Conservation (phyloP, 371 early-diverging fungal genomes). For the Rhizopus sp. region DNA sequence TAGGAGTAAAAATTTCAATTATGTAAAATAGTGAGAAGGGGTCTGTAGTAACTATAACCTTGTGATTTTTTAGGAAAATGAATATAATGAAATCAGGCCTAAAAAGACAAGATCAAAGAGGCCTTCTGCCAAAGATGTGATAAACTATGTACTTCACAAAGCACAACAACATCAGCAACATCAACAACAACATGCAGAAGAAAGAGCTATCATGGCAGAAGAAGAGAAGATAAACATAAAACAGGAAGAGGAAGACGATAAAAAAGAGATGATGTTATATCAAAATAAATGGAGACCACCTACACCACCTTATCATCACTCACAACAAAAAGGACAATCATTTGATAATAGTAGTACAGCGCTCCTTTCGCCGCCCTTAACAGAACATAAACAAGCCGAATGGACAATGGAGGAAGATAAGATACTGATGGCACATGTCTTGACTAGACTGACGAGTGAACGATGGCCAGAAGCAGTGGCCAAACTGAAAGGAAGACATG, state of each 20-base stretch:
- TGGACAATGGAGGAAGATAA: constrained; percentile 33
- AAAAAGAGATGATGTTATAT: neutral
- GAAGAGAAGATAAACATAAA: neutral
- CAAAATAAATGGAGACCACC: constrained; percentile 27
- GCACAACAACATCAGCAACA: neutral
- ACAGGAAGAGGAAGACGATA: neutral
- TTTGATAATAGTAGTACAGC: neutral
- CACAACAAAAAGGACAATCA: neutral
- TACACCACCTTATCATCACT: constrained; percentile 29
- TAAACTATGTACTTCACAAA: constrained; percentile 23
- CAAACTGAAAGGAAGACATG: constrained; percentile 25
- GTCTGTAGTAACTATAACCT: neutral
- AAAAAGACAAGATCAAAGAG: constrained; percentile 15
- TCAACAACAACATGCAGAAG: neutral
- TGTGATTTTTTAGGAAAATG: neutral
- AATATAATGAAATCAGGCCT: too few species aligned
- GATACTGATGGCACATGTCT: constrained; percentile 27
- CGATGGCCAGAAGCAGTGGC: constrained; percentile 27
- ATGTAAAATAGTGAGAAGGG: neutral
- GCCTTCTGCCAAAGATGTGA: constrained; percentile 28
- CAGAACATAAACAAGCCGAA: constrained; percentile 19
- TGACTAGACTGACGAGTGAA: constrained; percentile 24
- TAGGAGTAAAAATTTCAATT: constrained; percentile 8
- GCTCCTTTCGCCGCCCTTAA: constrained; percentile 25
- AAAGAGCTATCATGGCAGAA: neutral